Base-by-base conservation (phyloP, 441 rosid genomes). In the Corymbia citriodora region DNA sequence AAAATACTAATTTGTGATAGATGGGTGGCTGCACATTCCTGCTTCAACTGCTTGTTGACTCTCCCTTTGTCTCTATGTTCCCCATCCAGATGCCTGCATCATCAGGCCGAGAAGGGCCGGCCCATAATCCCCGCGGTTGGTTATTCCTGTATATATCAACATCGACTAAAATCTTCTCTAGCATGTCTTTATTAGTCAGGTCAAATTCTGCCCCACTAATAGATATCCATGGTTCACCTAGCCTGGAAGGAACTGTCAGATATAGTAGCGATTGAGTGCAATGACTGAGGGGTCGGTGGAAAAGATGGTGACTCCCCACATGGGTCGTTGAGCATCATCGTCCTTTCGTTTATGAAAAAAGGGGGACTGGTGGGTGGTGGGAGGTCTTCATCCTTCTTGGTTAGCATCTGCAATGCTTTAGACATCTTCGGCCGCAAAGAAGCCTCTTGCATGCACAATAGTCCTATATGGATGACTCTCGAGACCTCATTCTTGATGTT, bases 361-460 rank as follows among this genome's bases (percentile, higher is more conserved):
- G 96, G 97, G 88, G 97, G 96, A 81, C 90, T 93, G 31, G 95
- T 90, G 59, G 97, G 97, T 27, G 61, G 83, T 16, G 95, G 96
- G 93, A 96, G 88, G 59, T 91, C 90, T 15, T 91, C 13, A 18
- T 94, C 95, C 87, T 72, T 91, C 59, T 91, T 91, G 82, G 90
- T 93, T 48, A 94, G 92, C 95, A 95, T 94, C 90, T 94, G 88
- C 88, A 95, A 91, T 18, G 94, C 95, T 27, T 90, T 88, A 7
- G 94, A 90, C 96, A 95, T 95, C 10, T 82, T 93, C 49, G 96
- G 96, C 36, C 96, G 91, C 52, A 91, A 91, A 88, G 87, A 91
- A 88, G 93, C 91, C 70, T 95, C 97, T 93, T 95, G 97, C 59
- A 96, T 94, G 89, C 98, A 96, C 89, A 96, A 90, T 61, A 96